Percentiles rank a stretch among this genome's conserved stretches.
These are phyloP conservation scores for Xylaria sp. DNA, from an alignment of 2,329 filamentous ascomycete genomes.

Conservation along the genomic window DNA sequence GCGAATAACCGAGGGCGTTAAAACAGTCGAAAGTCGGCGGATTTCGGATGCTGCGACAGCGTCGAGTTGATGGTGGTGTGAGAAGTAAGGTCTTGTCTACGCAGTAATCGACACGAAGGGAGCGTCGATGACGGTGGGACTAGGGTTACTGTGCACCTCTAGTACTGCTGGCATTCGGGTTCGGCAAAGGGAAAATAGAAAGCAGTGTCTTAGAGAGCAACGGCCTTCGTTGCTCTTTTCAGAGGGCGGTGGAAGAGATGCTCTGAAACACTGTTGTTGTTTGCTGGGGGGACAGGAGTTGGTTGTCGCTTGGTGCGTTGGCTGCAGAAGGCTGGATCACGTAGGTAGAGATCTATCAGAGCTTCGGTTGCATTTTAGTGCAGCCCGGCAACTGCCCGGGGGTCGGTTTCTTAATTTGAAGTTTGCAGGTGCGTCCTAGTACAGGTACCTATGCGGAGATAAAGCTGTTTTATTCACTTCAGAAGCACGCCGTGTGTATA, in stretches of 20 bases:
- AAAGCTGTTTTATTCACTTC: not conserved
- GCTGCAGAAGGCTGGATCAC: conserved; percentile 10
- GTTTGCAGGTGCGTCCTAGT: not conserved
- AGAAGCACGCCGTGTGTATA: not conserved
- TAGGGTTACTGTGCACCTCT: not conserved
- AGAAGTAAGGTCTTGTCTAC: not conserved
- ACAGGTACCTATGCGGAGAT: not conserved
- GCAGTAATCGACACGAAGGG: not conserved
- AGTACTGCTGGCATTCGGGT: not conserved
- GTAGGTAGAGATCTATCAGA: conserved; percentile 1
- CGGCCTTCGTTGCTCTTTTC: not conserved
- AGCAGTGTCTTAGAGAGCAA: not conserved
- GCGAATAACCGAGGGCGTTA: not conserved
- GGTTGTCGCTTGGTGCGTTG: not conserved
- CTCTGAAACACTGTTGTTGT: conserved; percentile 9
- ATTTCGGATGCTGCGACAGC: not conserved
- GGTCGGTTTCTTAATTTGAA: not conserved
- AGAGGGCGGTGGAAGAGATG: conserved; percentile 1
- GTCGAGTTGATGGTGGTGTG: not conserved
- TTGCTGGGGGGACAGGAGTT: not conserved
- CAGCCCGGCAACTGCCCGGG: not conserved
- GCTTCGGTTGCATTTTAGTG: not conserved
- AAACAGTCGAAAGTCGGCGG: not conserved
- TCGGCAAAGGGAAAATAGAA: not conserved
- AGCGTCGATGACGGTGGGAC: not conserved